phyloP scores from a whole-genome alignment of 805 yeast genomes.

The Starmera dryadoides region DNA sequence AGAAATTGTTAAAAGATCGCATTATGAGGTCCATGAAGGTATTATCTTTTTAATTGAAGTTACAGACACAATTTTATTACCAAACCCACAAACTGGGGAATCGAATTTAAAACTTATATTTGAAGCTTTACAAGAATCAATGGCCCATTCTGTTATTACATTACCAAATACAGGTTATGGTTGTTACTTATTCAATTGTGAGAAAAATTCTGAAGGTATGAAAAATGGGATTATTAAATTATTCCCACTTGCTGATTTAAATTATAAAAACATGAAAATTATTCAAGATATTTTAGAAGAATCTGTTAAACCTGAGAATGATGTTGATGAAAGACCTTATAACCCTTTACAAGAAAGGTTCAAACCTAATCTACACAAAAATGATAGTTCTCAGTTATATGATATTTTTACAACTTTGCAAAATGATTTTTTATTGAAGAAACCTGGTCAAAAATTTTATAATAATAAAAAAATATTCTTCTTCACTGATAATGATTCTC shows the following conservation, averaged over 20 bases:
- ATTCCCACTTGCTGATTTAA: constrained; percentile 47
- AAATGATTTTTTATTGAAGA: constrained; percentile 43
- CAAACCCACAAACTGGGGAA: constrained; percentile 27
- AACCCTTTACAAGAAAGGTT: constrained; percentile 23
- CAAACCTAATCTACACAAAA: constrained; percentile 17
- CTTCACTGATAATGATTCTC: constrained; percentile 71
- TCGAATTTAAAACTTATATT: constrained; percentile 47
- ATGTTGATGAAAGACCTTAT: constrained; percentile 10
- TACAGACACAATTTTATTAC: constrained; percentile 35
- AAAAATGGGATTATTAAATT: constrained; percentile 41
- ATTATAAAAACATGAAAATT: constrained; percentile 47
- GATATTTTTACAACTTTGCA: constrained; percentile 43
- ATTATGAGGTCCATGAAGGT: constrained; percentile 51
- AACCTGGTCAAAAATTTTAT: constrained; percentile 34
- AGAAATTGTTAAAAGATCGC: constrained; percentile 1
- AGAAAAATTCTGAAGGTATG: constrained; percentile 24
- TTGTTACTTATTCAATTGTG: constrained; percentile 51
- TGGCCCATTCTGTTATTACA: constrained; percentile 58
- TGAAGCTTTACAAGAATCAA: constrained; percentile 49
- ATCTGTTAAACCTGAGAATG: constrained; percentile 14
- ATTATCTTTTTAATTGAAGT: constrained; percentile 57
- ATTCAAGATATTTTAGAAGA: constrained; percentile 47
- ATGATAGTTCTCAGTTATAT: constrained; percentile 25
- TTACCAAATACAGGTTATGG: constrained; percentile 72
- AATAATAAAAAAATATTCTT: constrained; percentile 56